Evolutionary conservation across 768 basidiomycete genomes (phyloP).

Genomic region (Suillus discolor): DNA sequence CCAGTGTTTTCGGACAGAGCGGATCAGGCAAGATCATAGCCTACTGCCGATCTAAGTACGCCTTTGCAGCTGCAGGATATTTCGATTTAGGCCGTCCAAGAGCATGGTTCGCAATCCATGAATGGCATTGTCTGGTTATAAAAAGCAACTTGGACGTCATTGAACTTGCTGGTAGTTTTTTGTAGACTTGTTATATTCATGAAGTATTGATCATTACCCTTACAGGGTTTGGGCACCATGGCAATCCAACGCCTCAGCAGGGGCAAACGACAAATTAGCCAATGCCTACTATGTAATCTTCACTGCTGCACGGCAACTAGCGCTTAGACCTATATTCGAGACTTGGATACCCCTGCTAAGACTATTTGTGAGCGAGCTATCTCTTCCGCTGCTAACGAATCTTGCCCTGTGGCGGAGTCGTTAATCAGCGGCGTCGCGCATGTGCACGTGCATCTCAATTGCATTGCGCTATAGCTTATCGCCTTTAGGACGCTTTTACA

Average conservation of each 20-base stretch:
- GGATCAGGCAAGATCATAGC: conserved; percentile 40
- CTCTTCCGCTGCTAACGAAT: conserved; percentile 1
- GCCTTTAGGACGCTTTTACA: conserved; percentile 38
- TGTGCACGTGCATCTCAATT: conserved; percentile 49
- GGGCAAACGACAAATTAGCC: conserved; percentile 55
- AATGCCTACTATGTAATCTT: conserved; percentile 57
- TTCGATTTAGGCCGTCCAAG: conserved; percentile 33
- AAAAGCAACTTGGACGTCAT: conserved; percentile 77
- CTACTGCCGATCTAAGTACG: not conserved
- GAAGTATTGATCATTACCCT: not conserved
- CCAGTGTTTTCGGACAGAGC: conserved; percentile 67
- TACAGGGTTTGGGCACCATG: conserved; percentile 51
- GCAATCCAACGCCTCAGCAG: conserved; percentile 53
- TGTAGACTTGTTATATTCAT: conserved; percentile 1
- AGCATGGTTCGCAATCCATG: conserved; percentile 29
- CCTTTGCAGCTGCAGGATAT: conserved; percentile 47
- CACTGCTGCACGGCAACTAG: conserved; percentile 52
- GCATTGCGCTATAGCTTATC: conserved; percentile 59
- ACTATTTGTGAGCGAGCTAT: conserved; percentile 47
- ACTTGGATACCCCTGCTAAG: conserved; percentile 60
- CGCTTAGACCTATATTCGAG: conserved; percentile 54
- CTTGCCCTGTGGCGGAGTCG: conserved; percentile 3
- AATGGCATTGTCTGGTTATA: conserved; percentile 69
- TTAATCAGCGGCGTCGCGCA: conserved; percentile 43
- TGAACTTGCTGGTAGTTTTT: conserved; percentile 57